phyloP scores from a whole-genome alignment of 768 basidiomycete species.

The Krasilnikovozyma curviuscula region DNA sequence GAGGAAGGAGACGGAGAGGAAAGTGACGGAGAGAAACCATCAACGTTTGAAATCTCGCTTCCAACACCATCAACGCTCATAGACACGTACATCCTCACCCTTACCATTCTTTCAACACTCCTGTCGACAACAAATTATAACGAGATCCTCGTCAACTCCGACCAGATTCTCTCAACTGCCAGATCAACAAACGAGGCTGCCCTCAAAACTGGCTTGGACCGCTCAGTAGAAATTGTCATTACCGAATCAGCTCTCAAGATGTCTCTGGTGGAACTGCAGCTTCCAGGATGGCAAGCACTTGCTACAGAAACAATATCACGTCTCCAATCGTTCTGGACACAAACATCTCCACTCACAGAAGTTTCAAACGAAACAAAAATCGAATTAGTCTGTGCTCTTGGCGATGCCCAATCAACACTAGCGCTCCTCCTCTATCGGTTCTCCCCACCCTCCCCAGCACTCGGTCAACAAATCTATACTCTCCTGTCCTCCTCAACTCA shows the following conservation, averaged over 20 bases:
- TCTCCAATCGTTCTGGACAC: too few species aligned
- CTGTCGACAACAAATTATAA: constrained; percentile 18
- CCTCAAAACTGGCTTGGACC: too few species aligned
- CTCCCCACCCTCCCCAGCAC: background rate
- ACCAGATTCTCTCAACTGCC: too few species aligned
- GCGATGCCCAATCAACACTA: constrained; percentile 5
- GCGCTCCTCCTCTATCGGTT: background rate
- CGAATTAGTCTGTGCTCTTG: constrained; percentile 2
- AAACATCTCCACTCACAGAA: background rate
- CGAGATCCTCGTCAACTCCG: too few species aligned
- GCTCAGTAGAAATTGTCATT: too few species aligned
- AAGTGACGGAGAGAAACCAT: constrained; percentile 7
- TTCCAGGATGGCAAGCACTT: too few species aligned
- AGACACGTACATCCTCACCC: constrained; percentile 17
- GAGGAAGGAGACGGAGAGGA: constrained; percentile 6
- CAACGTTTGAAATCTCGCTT: constrained; percentile 19
- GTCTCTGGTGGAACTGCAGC: too few species aligned
- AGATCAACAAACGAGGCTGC: too few species aligned
- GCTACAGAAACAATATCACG: too few species aligned
- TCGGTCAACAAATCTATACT: background rate
- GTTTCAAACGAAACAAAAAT: background rate
- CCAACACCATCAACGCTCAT: constrained; percentile 19
- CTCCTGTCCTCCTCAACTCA: constrained; percentile 1
- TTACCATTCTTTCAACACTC: constrained; percentile 16
- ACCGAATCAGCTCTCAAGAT: too few species aligned